Conservation (phyloP, 2,329 filamentous ascomycete species). For the Phyllosticta citrichinensis region DNA sequence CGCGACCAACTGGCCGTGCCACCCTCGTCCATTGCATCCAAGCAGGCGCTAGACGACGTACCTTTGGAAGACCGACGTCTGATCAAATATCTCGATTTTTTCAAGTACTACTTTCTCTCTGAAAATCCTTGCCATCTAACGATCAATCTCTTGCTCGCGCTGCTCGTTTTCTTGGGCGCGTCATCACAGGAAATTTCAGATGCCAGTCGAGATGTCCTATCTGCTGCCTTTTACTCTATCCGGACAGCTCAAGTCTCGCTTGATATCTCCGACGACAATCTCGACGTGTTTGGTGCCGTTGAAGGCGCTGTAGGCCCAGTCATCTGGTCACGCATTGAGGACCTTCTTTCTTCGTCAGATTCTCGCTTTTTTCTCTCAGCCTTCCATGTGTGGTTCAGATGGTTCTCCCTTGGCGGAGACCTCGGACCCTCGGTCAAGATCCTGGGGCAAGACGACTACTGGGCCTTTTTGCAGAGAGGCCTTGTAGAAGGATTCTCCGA, state of each 20-base stretch:
- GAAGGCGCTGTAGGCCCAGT: background rate
- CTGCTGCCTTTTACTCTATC: conserved; percentile 3
- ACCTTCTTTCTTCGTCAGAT: background rate
- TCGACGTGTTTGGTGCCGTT: background rate
- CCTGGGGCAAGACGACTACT: conserved; percentile 27
- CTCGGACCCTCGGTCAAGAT: conserved; percentile 16
- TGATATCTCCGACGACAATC: background rate
- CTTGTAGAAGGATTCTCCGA: conserved; percentile 35
- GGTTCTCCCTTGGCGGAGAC: conserved; percentile 18
- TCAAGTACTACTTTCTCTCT: conserved; percentile 24
- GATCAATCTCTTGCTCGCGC: background rate
- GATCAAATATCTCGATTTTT: conserved; percentile 17
- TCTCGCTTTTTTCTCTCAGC: background rate
- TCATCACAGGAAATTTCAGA: background rate
- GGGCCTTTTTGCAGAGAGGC: conserved; percentile 28
- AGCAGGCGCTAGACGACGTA: too few species aligned
- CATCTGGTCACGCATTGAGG: conserved; percentile 3
- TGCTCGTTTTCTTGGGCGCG: conserved; percentile 8
- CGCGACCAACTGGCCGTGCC: background rate
- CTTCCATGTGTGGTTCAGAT: conserved; percentile 28
- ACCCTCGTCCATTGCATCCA: background rate
- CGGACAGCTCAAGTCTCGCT: background rate
- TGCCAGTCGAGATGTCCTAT: conserved; percentile 1
- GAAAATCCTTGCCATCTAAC: background rate
- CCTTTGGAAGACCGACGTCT: background rate